Percentiles rank a stretch among this genome's conserved stretches.
phyloP scores from a whole-genome alignment of 2,329 filamentous ascomycete species.

The Alternaria arborescens region DNA sequence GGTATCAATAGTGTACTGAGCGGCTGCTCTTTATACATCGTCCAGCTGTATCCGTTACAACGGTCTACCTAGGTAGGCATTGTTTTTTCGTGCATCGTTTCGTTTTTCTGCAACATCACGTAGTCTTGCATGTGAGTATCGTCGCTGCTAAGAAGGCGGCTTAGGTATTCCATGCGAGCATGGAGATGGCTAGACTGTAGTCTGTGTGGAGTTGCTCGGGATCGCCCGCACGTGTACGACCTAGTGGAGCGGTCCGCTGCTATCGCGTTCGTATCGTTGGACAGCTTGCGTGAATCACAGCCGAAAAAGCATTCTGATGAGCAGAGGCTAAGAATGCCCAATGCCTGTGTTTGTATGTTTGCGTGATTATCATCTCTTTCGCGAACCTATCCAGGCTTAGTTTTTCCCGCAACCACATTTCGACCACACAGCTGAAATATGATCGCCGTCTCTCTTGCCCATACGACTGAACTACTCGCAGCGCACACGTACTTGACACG shows the following conservation, averaged over 20 bases:
- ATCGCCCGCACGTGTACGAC: background rate
- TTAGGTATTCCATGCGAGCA: background rate
- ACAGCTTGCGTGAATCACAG: background rate
- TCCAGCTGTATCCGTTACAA: background rate
- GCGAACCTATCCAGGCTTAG: background rate
- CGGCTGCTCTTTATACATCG: background rate
- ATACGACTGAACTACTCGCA: background rate
- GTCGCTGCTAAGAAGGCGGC: background rate
- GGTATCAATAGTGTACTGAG: fast-evolving
- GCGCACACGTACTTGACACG: background rate
- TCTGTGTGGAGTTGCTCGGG: background rate
- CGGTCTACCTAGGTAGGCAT: background rate
- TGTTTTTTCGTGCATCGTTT: background rate
- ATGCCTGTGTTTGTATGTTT: no score
- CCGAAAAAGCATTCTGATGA: background rate
- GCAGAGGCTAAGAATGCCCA: background rate
- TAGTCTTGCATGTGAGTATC: background rate
- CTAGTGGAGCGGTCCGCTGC: background rate
- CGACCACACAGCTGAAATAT: background rate
- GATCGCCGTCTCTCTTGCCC: background rate
- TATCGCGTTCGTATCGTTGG: background rate
- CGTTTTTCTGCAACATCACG: background rate
- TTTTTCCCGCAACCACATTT: background rate
- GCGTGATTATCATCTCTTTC: background rate
- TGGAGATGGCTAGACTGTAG: background rate